These are phyloP conservation scores for Schoenoplectus tabernaemontani DNA, from an alignment of 202 grass and related monocot genomes.

Conservation along the genomic window DNA sequence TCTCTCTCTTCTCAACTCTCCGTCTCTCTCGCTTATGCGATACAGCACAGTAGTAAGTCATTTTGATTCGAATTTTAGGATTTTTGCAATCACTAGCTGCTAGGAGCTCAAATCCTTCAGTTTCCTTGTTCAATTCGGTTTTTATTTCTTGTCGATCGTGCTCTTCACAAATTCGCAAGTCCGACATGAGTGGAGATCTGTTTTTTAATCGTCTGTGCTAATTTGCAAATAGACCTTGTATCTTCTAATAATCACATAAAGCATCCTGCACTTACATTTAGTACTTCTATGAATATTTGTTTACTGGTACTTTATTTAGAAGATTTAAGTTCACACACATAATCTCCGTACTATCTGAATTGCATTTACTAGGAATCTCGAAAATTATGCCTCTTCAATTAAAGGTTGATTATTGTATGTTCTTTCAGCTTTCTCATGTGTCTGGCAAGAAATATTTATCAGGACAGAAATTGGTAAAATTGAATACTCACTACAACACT, in stretches of 20 bases:
- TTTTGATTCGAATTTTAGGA: neutral
- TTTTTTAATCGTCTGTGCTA: neutral
- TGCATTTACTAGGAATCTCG: too few relatives aligned
- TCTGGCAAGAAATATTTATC: neutral
- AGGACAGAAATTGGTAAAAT: neutral
- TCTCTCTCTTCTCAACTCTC: neutral
- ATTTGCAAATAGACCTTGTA: neutral
- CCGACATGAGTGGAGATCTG: constrained; percentile 3
- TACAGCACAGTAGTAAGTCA: neutral
- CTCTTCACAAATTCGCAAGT: neutral
- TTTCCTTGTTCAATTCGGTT: neutral
- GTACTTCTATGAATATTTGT: neutral
- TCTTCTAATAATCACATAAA: neutral
- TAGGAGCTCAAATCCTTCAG: neutral
- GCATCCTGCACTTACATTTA: neutral
- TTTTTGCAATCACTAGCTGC: neutral
- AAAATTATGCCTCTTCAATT: neutral
- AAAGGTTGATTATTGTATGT: neutral
- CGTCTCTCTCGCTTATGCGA: neutral
- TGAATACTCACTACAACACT: neutral
- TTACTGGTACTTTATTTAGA: neutral
- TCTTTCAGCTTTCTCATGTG: neutral
- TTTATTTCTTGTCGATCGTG: neutral
- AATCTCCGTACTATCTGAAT: too few relatives aligned
- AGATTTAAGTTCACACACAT: neutral